Conservation (phyloP, 1,284 basidiomycete genomes). For the Fomes fomentarius region DNA sequence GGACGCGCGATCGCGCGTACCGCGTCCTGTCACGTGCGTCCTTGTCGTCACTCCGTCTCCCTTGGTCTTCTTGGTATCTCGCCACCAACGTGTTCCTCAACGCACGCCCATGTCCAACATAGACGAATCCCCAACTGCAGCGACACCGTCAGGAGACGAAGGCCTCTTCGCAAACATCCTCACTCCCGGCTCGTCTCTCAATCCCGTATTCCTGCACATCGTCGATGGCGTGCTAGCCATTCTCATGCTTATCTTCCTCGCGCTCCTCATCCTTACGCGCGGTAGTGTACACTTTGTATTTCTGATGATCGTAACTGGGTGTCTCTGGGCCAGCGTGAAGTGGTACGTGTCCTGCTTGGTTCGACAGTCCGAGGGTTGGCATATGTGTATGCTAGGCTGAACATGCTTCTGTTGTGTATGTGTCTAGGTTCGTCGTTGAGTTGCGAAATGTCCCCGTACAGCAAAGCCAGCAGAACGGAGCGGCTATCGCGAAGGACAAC, state of each 20-base stretch:
- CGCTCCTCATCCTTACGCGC: constrained; percentile 55
- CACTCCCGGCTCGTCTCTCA: constrained; percentile 71
- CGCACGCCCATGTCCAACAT: constrained; percentile 12
- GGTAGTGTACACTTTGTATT: constrained; percentile 67
- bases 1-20: not conserved
- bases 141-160: not conserved
- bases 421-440: constrained; percentile 43
- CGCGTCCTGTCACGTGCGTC: constrained; percentile 22
- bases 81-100: too few species aligned
- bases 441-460: constrained; percentile 28
- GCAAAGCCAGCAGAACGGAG: not conserved
- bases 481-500: not conserved
- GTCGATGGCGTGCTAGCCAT: constrained; percentile 62
- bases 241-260: constrained; percentile 61
- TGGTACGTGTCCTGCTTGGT: constrained; percentile 65
- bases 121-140: not conserved
- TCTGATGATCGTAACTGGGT: constrained; percentile 64
- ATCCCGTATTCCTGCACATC: constrained; percentile 67
- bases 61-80: not conserved
- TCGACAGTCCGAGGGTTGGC: too few species aligned
- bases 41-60: not conserved
- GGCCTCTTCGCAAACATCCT: constrained; percentile 47
- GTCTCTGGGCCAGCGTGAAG: constrained; percentile 77
- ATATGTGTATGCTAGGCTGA: too few species aligned
- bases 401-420: not conserved